Base-by-base conservation (phyloP, 2,329 filamentous ascomycete species). In the Aureobasidium namibiae region DNA sequence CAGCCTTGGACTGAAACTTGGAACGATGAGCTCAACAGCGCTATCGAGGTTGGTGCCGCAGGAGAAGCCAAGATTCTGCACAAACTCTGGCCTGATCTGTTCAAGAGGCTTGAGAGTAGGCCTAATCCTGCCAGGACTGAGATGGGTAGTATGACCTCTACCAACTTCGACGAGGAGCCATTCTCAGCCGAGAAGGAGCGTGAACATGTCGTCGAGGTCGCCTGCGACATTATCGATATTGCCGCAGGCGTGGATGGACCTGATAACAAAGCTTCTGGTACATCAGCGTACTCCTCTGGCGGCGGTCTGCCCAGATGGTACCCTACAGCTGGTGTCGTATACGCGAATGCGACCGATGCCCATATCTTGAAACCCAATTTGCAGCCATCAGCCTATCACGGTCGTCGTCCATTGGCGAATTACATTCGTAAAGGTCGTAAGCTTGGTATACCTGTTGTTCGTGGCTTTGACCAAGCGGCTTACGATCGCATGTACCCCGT, bases 21-120 rank as follows among this genome's bases (percentile, higher is more conserved):
- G 91, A 82, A 81, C 56, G 92, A 96, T 67, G 92, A 99, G 72
- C 76, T 99, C 8, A 85, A 87, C 64, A 95, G 90, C 72, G 95
- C 94, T 5, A 80, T 96, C 6, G 90, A 96, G 53, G 90, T 96
- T 60, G 94, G 94, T 1, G 86, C 92, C 1, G 78, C 87, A 10
- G 94, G 92, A 0, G 94, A 99, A 73, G 87, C 94, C 74, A 97
- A 97, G 71, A 86, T 96, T 8, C 83, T 89, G 0, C 85, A 96
- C 72, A 84, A 80, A 36, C 75, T 97, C 9, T 96, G 92, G 91
- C 87, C 89, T 0, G 81, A 83, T 48, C 78, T 81, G 79, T 81
- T 53, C 75, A 85, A 69, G 80, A 83, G 49, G 72, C 73, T 33
- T 11, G 71, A 75, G 74, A 67, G 76, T 75, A 73, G 66, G 64